Percentiles rank a stretch among this genome's conserved stretches.
These are phyloP conservation scores for Epichloe coenophiala DNA, from an alignment of 2,329 filamentous ascomycete species.

Conservation along the genomic window DNA sequence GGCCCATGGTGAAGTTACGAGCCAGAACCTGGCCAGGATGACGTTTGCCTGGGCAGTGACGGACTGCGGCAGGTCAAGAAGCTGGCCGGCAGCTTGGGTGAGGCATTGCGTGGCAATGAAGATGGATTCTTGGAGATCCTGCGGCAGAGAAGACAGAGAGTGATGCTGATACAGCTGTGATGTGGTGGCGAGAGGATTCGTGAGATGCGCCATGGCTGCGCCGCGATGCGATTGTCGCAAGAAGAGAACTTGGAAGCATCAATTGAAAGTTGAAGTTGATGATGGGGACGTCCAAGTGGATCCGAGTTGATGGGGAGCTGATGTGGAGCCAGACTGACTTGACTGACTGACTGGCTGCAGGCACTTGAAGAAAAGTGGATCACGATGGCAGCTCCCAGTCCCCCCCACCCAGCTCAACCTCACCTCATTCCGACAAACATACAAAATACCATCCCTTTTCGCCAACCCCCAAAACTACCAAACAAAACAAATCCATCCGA, in stretches of 20 bases:
- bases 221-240: not conserved
- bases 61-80: slow-evolving; percentile 75
- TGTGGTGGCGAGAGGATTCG: slow-evolving; percentile 60
- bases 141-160: slow-evolving; percentile 44
- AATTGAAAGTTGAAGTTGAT: not conserved
- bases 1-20: slow-evolving; percentile 40
- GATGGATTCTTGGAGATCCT: slow-evolving; percentile 57
- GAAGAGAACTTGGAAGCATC: not conserved
- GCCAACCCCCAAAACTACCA: too few relatives aligned
- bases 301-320: not conserved
- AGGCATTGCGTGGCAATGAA: slow-evolving; percentile 60
- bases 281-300: not conserved
- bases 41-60: slow-evolving; percentile 77
- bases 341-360: too few relatives aligned
- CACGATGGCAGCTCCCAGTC: not conserved
- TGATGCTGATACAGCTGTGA: slow-evolving; percentile 50
- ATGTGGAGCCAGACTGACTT: not conserved
- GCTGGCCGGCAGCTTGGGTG: slow-evolving; percentile 64
- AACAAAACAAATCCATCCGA: too few relatives aligned
- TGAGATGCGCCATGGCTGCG: slow-evolving; percentile 42
- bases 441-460: too few relatives aligned
- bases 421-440: not conserved
- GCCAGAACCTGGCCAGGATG: slow-evolving; percentile 69
- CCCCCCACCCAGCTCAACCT: not conserved
- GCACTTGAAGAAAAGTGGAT: not conserved